Conservation (phyloP, 805 yeast genomes). For the Candida jianshihensis region DNA sequence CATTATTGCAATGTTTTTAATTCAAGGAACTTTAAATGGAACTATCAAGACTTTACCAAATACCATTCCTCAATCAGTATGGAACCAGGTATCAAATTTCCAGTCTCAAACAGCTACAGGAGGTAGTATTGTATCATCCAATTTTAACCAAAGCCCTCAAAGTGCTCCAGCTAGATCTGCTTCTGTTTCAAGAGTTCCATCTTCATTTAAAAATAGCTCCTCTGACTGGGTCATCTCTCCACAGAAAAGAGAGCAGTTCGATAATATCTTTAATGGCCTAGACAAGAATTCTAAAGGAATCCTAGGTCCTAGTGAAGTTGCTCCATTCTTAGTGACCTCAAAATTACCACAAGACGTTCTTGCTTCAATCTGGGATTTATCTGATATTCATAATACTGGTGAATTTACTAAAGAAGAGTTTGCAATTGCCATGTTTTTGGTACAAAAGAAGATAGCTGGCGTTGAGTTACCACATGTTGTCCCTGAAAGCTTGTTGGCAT, state of each 20-base stretch:
- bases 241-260: slow-evolving; percentile 70
- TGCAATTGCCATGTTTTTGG: slow-evolving; percentile 88
- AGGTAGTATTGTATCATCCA: slow-evolving; percentile 4
- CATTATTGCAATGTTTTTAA: slow-evolving; percentile 89
- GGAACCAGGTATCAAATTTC: slow-evolving; percentile 27
- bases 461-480: slow-evolving; percentile 68
- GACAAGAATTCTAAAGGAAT: slow-evolving; percentile 60
- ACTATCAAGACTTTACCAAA: slow-evolving; percentile 51
- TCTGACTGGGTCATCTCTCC: slow-evolving; percentile 63
- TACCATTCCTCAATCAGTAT: slow-evolving; percentile 34
- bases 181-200: slow-evolving; percentile 27
- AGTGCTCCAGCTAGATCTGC: slow-evolving; percentile 16
- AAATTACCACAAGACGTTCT: slow-evolving; percentile 76
- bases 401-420: slow-evolving; percentile 76
- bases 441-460: slow-evolving; percentile 79
- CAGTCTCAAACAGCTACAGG: slow-evolving; percentile 15
- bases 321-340: slow-evolving; percentile 82
- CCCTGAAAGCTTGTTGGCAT: slow-evolving; percentile 55
- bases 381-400: slow-evolving; percentile 85
- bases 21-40: slow-evolving; percentile 73
- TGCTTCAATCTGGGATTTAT: slow-evolving; percentile 90
- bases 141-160: slow-evolving; percentile 9
- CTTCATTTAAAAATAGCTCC: slow-evolving; percentile 30
- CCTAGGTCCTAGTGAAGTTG: slow-evolving; percentile 75
- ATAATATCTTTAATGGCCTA: slow-evolving; percentile 67